Percentiles rank a stretch among this genome's conserved stretches.
Evolutionary conservation across 306 rosid genomes (phyloP).

Genomic region (Dryas alaskensis): DNA sequence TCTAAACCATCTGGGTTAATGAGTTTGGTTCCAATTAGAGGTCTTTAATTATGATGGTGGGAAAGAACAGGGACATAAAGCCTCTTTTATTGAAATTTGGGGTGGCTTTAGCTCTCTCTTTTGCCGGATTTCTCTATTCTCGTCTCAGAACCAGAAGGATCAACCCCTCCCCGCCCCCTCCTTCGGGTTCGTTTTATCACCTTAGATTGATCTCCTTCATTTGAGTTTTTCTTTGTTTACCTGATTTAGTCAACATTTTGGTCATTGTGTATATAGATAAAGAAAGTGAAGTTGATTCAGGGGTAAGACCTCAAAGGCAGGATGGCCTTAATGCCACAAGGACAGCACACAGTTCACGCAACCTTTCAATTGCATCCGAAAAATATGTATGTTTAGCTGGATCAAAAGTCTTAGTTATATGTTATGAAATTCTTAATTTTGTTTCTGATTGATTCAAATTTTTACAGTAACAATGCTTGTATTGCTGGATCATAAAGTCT

Average conservation of each 20-base stretch:
- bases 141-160: constrained; percentile 44
- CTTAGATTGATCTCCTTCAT: not conserved
- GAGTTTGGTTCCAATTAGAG: constrained; percentile 24
- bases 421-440: not conserved
- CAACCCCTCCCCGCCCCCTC: constrained; percentile 36
- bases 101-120: constrained; percentile 65
- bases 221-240: not conserved
- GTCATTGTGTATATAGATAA: constrained; percentile 31
- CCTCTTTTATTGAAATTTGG: constrained; percentile 63
- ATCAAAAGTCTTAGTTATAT: constrained; percentile 2
- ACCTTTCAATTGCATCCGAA: constrained; percentile 34
- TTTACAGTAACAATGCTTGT: not conserved
- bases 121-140: constrained; percentile 67
- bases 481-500: not conserved
- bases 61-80: constrained; percentile 47
- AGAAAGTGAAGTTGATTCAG: constrained; percentile 35
- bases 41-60: constrained; percentile 22
- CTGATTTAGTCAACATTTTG: not conserved
- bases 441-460: not conserved
- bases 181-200: constrained; percentile 45
- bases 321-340: constrained; percentile 21
- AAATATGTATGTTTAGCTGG: constrained; percentile 33
- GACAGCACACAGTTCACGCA: constrained; percentile 34
- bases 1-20: constrained; percentile 20
- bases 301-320: constrained; percentile 24